Conservation (phyloP, 352 stramenopile genomes). For the Pythium aquatile region DNA sequence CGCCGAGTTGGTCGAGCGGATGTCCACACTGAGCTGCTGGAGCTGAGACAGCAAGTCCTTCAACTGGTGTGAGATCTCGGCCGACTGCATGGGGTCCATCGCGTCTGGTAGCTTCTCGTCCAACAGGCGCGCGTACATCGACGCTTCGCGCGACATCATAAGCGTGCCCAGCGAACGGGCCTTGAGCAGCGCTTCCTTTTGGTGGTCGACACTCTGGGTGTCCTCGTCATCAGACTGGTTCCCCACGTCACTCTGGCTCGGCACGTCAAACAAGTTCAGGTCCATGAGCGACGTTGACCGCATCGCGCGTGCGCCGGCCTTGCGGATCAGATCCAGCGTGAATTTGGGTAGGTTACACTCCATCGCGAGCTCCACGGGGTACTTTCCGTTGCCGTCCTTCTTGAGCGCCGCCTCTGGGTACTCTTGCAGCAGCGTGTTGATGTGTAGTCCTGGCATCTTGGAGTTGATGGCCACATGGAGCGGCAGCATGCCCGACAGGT, state of each 20-base stretch:
- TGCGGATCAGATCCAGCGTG: conserved; percentile 69
- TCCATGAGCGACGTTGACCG: conserved; percentile 38
- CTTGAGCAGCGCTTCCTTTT: conserved; percentile 44
- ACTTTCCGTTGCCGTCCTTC: conserved; percentile 53
- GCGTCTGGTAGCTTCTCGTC: conserved; percentile 34
- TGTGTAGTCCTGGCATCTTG: conserved; percentile 56
- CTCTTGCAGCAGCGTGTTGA: conserved; percentile 52
- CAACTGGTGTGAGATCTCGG: conserved; percentile 64
- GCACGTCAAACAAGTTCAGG: conserved; percentile 25
- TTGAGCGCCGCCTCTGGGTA: conserved; percentile 44
- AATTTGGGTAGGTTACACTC: conserved; percentile 61
- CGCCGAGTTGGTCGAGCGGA: conserved; percentile 51
- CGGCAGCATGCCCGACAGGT: conserved; percentile 76
- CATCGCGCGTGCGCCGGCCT: conserved; percentile 44
- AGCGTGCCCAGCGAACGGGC: conserved; percentile 48
- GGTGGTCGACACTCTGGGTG: conserved; percentile 14
- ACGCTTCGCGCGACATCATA: conserved; percentile 35
- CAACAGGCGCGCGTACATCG: conserved; percentile 41
- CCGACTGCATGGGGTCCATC: conserved; percentile 48
- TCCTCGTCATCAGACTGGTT: conserved; percentile 27
- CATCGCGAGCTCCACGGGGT: conserved; percentile 66
- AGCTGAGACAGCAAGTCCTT: conserved; percentile 70
- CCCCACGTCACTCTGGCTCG: conserved; percentile 19
- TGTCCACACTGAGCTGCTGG: conserved; percentile 66
- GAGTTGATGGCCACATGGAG: conserved; percentile 79